Base-by-base conservation (phyloP, 495 filamentous ascomycete genomes). In the Penicillium macrosclerotiorum region DNA sequence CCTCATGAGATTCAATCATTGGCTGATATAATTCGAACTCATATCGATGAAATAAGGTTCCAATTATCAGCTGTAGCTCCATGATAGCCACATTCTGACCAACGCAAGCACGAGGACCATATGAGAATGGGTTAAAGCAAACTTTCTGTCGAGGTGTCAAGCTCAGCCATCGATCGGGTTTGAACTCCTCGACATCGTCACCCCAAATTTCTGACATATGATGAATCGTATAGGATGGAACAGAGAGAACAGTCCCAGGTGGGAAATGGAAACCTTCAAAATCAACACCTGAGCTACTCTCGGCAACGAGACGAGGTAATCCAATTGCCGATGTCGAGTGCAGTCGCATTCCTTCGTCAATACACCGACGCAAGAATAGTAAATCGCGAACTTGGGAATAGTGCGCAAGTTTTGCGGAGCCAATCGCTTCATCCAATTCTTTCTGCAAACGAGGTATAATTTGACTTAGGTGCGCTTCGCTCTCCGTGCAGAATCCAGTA, bases 51-150 rank as follows among this genome's bases (percentile, higher is more conserved):
- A 82, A 84, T 62, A 87, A 80, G 4, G 83, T 85, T 1, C 76
- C 75, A 19, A 83, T 82, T 52, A 90, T 90, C 34, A 90, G 66
- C 49, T 81, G 80, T 72, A 91, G 67, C 64, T 91, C 88, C 85
- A 92, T 89, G 65, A 90, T 85, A 3, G 88, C 88, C 2, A 92
- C 83, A 56, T 88, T 89, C 38, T 84, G 58, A 0, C 87, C 87
- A 27, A 91, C 84, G 54, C 87, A 91, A 1, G 82, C 76, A 11
- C 88, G 62, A 1, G 87, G 87, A 0, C 88, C 88, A 48, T 83
- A 76, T 35, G 77, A 82, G 51, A 92, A 92, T 0, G 88, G 88
- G 33, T 90, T 85, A 42, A 92, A 92, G 0, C 78, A 77, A 22
- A 67, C 68, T 60, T 85, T 86, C 58, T 88, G 85, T 38, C 68